These are phyloP conservation scores for Apiosordaria backusii DNA, from an alignment of 495 filamentous ascomycete species.

Conservation along the genomic window DNA sequence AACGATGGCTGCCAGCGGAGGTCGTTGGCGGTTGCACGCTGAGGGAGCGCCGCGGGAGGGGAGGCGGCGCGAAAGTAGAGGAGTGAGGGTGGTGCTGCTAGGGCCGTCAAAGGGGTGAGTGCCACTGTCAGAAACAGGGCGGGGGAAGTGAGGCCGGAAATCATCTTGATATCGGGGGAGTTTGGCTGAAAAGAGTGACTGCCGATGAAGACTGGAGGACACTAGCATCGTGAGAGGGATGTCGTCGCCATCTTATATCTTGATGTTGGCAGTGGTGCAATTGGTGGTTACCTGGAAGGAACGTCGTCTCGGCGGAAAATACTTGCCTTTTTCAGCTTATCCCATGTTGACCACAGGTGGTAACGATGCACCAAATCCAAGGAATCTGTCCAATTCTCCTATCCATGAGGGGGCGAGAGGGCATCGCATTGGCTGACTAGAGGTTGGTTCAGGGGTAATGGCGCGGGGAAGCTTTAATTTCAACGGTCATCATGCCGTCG, in stretches of 20 bases:
- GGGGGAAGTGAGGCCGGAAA: conserved; percentile 2
- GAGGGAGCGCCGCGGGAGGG: conserved; percentile 37
- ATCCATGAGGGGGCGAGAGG: not conserved
- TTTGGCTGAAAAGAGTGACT: conserved; percentile 1
- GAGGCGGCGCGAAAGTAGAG: conserved; percentile 9
- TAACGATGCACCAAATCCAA: not conserved
- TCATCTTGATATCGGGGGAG: not conserved
- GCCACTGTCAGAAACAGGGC: conserved; percentile 6
- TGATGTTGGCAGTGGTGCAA: not conserved
- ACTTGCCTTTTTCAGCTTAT: not conserved
- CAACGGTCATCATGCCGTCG: conserved; percentile 6
- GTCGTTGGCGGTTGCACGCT: conserved; percentile 40
- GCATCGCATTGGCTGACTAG: conserved; percentile 5
- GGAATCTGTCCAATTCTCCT: not conserved
- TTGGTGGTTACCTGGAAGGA: not conserved
- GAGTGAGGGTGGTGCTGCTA: not conserved
- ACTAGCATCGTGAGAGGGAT: not conserved
- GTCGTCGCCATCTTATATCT: not conserved
- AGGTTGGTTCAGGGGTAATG: not conserved
- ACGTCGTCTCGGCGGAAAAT: not conserved
- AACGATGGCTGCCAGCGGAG: conserved; percentile 43
- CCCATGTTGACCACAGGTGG: not conserved
- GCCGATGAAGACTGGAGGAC: not conserved
- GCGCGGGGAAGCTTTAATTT: conserved; percentile 7
- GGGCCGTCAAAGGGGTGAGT: not conserved